Conservation (phyloP, 1,284 basidiomycete species). For the Sanghuangporus sanghuang region DNA sequence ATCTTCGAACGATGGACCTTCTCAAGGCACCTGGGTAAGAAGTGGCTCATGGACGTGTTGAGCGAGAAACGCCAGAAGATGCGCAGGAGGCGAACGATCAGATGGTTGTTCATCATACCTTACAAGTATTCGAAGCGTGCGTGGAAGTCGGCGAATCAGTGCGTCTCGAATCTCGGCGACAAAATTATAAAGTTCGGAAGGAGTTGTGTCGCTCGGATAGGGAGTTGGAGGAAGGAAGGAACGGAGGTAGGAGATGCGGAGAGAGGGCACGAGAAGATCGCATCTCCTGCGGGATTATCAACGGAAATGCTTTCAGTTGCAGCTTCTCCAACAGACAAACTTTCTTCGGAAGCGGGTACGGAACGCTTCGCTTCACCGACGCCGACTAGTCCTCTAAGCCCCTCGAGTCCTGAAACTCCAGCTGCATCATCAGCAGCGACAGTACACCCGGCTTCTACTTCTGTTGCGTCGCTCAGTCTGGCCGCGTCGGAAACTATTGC, state of each 20-base stretch:
- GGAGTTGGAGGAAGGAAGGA: background rate
- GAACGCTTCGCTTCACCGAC: slow-evolving; percentile 32
- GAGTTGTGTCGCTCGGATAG: background rate
- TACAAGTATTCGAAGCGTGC: slow-evolving; percentile 8
- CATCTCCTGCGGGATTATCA: background rate
- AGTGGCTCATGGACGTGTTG: slow-evolving; percentile 71
- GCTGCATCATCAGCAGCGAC: background rate
- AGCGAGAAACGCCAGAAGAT: slow-evolving; percentile 37
- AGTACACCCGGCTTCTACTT: slow-evolving; percentile 25
- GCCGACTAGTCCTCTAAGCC: slow-evolving; percentile 27
- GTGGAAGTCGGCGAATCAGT: background rate
- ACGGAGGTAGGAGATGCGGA: background rate
- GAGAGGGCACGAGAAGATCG: background rate
- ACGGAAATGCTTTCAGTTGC: slow-evolving; percentile 23
- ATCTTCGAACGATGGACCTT: slow-evolving; percentile 71
- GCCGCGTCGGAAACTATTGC: slow-evolving; percentile 27
- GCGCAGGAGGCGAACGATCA: slow-evolving; percentile 12
- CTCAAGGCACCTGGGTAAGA: slow-evolving; percentile 59
- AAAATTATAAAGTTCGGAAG: slow-evolving; percentile 1
- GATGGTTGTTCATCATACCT: slow-evolving; percentile 13
- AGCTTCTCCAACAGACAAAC: slow-evolving; percentile 6
- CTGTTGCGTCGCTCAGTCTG: slow-evolving; percentile 20
- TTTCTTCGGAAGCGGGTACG: slow-evolving; percentile 1
- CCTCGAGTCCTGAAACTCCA: background rate
- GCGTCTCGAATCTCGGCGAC: background rate